Conservation (phyloP, 2,329 filamentous ascomycete species). For the Calonectria pauciramosa region DNA sequence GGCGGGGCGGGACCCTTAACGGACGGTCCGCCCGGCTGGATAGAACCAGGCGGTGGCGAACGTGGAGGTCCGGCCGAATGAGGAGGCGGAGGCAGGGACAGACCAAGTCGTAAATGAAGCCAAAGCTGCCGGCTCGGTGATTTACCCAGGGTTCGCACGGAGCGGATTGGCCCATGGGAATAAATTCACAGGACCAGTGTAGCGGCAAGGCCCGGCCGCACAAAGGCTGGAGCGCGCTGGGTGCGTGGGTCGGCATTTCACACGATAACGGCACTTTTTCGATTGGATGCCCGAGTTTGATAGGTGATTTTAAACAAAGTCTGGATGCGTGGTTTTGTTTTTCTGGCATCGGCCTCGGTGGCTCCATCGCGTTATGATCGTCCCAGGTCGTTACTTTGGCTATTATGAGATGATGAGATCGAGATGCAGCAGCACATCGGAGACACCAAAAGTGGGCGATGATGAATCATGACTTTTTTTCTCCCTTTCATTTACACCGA, state of each 20-base stretch:
- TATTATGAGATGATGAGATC: not conserved
- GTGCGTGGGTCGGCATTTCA: not conserved
- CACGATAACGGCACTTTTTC: not conserved
- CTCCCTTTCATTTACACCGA: not conserved
- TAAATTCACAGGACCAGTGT: conserved; percentile 3
- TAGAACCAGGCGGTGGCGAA: not conserved
- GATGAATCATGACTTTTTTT: not conserved
- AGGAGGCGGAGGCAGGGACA: not conserved
- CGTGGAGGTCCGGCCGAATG: not conserved
- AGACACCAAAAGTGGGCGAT: not conserved
- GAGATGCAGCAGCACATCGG: not conserved
- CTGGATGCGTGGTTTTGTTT: not conserved
- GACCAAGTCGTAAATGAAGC: not conserved
- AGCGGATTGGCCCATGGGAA: not conserved
- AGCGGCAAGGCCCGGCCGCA: not conserved
- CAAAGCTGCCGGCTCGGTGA: conserved; percentile 1
- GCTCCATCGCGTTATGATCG: not conserved
- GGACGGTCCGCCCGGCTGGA: not conserved
- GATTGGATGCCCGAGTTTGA: not conserved
- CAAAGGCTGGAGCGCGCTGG: not conserved
- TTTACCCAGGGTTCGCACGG: not conserved
- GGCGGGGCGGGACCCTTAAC: not conserved
- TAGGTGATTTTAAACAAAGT: not conserved
- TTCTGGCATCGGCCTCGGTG: not conserved
- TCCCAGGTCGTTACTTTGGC: not conserved